Evolutionary conservation across 495 filamentous ascomycete genomes (phyloP).

Genomic region (Tuber umbilicatum): DNA sequence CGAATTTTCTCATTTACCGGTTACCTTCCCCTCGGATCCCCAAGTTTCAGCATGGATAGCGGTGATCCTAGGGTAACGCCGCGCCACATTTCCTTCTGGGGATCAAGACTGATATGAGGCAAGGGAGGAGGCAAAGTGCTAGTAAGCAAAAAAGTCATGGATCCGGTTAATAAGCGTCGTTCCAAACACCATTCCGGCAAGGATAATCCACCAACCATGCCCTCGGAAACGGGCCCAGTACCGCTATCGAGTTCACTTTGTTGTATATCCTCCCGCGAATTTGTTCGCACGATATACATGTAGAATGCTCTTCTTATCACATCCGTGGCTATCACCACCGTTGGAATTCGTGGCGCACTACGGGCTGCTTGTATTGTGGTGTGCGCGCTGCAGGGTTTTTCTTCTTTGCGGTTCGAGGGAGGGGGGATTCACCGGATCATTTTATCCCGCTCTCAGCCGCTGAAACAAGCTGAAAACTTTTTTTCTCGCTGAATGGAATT

Average conservation of each 20-base stretch:
- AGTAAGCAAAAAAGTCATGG: too few species aligned
- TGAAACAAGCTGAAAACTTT: constrained; percentile 2
- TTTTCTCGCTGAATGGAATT: background rate
- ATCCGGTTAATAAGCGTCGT: background rate
- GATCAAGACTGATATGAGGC: background rate
- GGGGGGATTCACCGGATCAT: background rate
- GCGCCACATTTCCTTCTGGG: background rate
- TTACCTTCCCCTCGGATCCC: background rate
- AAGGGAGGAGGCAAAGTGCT: background rate
- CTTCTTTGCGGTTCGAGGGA: too few species aligned
- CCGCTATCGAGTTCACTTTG: background rate
- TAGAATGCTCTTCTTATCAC: background rate
- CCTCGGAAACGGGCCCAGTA: background rate
- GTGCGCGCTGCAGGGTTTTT: background rate
- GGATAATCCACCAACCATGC: background rate
- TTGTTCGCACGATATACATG: background rate
- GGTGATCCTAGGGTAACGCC: background rate
- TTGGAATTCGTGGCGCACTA: background rate
- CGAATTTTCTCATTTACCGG: background rate
- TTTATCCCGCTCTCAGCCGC: background rate
- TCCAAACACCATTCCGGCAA: background rate
- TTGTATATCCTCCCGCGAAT: background rate
- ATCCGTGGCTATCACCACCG: background rate
- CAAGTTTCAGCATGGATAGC: background rate
- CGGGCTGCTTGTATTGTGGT: background rate